phyloP scores from a whole-genome alignment of 495 filamentous ascomycete genomes.

The Annulohypoxylon bovei region DNA sequence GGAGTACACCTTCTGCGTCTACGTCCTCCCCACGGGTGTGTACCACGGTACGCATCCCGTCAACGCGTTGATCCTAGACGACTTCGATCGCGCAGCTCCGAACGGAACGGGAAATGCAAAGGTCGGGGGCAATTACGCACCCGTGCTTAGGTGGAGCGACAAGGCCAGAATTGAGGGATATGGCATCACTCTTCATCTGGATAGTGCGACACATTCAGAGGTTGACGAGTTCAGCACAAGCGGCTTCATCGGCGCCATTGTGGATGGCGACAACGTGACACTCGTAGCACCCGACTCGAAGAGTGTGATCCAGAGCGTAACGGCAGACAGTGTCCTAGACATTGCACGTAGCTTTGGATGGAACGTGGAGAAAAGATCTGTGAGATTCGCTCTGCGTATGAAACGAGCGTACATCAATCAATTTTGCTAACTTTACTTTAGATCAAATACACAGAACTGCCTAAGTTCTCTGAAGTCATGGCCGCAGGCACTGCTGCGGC shows the following conservation, averaged over 20 bases:
- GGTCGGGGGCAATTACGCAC: conserved; percentile 84
- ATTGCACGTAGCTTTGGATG: conserved; percentile 74
- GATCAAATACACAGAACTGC: conserved; percentile 83
- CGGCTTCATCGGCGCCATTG: conserved; percentile 80
- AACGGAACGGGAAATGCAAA: conserved; percentile 79
- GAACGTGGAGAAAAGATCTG: conserved; percentile 69
- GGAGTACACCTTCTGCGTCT: conserved; percentile 88
- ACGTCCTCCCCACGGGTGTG: conserved; percentile 84
- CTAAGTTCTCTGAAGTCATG: conserved; percentile 82
- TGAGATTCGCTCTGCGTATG: conserved; percentile 43
- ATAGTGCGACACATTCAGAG: conserved; percentile 78
- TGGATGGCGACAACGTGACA: conserved; percentile 67
- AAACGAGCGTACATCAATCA: neutral
- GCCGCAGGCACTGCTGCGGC: conserved; percentile 94
- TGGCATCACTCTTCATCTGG: conserved; percentile 87
- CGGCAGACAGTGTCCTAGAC: conserved; percentile 73
- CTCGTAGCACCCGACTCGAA: conserved; percentile 82
- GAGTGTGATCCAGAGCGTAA: conserved; percentile 85
- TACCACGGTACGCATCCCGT: conserved; percentile 89
- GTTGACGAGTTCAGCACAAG: conserved; percentile 92
- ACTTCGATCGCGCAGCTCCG: conserved; percentile 79
- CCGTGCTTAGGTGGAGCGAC: conserved; percentile 82
- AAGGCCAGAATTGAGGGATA: conserved; percentile 75
- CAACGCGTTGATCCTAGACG: conserved; percentile 78
- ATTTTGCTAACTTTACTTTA: conserved; percentile 44